Evolutionary conservation across 352 stramenopile species (phyloP), one percentile per base, ranked within the genome.

Genomic region (Globisporangium rhizosaccharum): DNA sequence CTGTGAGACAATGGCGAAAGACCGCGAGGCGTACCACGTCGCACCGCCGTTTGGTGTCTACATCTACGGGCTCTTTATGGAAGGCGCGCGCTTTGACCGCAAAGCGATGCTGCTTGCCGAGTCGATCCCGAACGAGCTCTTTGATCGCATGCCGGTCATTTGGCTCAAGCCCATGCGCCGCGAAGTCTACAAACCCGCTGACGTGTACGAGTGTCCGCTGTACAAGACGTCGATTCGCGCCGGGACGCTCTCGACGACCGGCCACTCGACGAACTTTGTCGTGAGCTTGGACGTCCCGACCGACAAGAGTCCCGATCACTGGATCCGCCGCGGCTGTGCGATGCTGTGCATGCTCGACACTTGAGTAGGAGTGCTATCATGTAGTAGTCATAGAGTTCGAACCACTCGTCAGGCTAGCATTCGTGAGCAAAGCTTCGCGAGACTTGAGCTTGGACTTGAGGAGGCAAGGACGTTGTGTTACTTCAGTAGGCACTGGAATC

Each of bases 301-400:
- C 1, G 73, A 89, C 53, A 83, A 91, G 66, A 73, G 73, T 39
- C 75, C 78, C 1, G 83, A 97, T 67, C 85, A 97, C 71, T 98
- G 92, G 90, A 96, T 98, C 65, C 78, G 93, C n/a, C 76, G 92
- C 14, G 92, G 92, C 44, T 97, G 90, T 48, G 92, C 93, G 7
- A 95, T 97, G 83, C 82, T 98, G 20, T 97, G 90, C 61, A 97
- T 97, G 86, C 73, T 97, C 12, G 92, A 98, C 71, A 96, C 94
- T 37, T 98, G 86, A 39, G 5, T 30, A 23, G 3, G 41, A 46
- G 15, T 44, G 39, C 23, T 23, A 23, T 23, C 23, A 23, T 23
- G 23, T 23, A 23, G 23, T 23, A 23, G 23, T 44, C 39, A 44
- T 44, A 44, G 30, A 36, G 5, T 5, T 36, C 30, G 30, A 36